Evolutionary conservation across 768 basidiomycete genomes (phyloP).

Genomic region (Galerina sulciceps): DNA sequence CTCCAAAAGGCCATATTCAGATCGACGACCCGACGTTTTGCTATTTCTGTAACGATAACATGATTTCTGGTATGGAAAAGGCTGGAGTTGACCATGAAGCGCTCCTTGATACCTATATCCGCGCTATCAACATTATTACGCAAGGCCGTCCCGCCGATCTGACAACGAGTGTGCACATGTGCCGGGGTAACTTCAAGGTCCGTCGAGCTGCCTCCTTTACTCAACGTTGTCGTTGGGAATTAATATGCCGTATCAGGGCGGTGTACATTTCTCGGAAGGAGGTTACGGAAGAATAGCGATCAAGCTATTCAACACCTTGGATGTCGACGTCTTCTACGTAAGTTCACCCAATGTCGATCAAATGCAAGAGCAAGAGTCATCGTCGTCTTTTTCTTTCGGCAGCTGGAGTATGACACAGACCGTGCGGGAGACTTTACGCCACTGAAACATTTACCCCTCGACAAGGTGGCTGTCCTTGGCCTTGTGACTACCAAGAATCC

Average conservation of each 20-base stretch:
- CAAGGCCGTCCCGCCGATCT: constrained; percentile 58
- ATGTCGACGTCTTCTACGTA: constrained; percentile 61
- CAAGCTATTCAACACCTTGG: constrained; percentile 61
- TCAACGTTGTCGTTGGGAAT: constrained; percentile 27
- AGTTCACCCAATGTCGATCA: constrained; percentile 14
- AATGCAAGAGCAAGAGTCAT: neutral
- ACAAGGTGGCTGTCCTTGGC: constrained; percentile 52
- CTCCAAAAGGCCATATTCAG: constrained; percentile 49
- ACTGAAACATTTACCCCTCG: constrained; percentile 53
- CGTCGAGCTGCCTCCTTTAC: neutral
- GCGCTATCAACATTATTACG: constrained; percentile 62
- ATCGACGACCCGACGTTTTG: constrained; percentile 58
- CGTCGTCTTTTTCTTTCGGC: constrained; percentile 19
- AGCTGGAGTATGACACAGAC: constrained; percentile 71
- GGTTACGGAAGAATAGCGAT: constrained; percentile 58
- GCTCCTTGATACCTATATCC: constrained; percentile 71
- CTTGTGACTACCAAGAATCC: constrained; percentile 53
- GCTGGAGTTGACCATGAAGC: constrained; percentile 64
- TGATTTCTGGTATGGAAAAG: constrained; percentile 56
- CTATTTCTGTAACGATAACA: constrained; percentile 70
- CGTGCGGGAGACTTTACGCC: constrained; percentile 64
- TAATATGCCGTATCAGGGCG: constrained; percentile 27
- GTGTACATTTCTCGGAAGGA: constrained; percentile 63
- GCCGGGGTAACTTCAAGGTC: constrained; percentile 59
- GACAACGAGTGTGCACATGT: constrained; percentile 62